phyloP scores from a whole-genome alignment of 805 yeast species.

The Schwanniomyces yamadae region DNA sequence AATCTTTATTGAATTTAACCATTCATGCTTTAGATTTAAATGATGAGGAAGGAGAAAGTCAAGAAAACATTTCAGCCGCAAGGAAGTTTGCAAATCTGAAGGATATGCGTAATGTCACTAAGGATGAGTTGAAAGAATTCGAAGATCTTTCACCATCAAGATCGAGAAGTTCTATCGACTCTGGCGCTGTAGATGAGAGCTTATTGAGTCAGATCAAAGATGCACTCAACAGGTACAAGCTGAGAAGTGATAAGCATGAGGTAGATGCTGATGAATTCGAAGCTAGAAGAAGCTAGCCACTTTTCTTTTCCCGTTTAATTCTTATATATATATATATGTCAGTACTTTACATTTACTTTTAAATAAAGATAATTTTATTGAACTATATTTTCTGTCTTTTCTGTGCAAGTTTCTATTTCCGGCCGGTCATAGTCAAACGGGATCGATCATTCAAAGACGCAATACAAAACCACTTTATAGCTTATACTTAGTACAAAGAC shows the following conservation, averaged over 20 bases:
- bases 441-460: too few species aligned
- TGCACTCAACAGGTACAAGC: slow-evolving; percentile 35
- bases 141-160: slow-evolving; percentile 16
- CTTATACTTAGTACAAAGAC: too few species aligned
- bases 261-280: slow-evolving; percentile 59
- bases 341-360: neutral
- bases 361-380: too few species aligned
- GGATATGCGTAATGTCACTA: slow-evolving; percentile 19
- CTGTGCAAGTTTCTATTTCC: too few species aligned
- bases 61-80: slow-evolving; percentile 15
- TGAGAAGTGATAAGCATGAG: slow-evolving; percentile 36
- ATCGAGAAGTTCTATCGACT: slow-evolving; percentile 29
- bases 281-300: slow-evolving; percentile 27
- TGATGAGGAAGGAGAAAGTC: slow-evolving; percentile 51
- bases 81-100: slow-evolving; percentile 14
- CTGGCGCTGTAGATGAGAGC: slow-evolving; percentile 30
- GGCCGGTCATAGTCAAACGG: too few species aligned
- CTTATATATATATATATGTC: neutral
- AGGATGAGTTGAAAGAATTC: slow-evolving; percentile 17
- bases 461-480: too few species aligned
- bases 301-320: neutral
- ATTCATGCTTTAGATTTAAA: slow-evolving; percentile 65
- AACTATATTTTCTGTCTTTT: too few species aligned
- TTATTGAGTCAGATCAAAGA: slow-evolving; percentile 35
- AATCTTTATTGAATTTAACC: slow-evolving; percentile 66